phyloP scores from a whole-genome alignment of 2,329 filamentous ascomycete genomes.

The Hypoxylon sp. region DNA sequence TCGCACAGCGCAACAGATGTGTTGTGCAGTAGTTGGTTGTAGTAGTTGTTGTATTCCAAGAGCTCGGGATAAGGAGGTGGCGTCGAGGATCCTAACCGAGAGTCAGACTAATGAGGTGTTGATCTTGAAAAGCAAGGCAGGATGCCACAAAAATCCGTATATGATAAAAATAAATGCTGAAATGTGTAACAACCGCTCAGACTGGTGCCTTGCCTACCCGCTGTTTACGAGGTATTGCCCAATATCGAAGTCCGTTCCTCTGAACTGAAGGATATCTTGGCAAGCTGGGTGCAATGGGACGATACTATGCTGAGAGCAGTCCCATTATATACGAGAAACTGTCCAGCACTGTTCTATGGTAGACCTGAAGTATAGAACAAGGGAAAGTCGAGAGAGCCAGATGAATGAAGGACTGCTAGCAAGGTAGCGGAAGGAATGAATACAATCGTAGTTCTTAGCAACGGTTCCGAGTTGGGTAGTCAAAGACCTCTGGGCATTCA shows the following conservation, averaged over 20 bases:
- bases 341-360: conserved; percentile 1
- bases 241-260: conserved; percentile 3
- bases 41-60: conserved; percentile 14
- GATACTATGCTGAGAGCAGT: conserved; percentile 12
- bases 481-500: conserved; percentile 18
- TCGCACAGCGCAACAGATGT: conserved; percentile 10
- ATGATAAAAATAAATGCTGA: conserved; percentile 24
- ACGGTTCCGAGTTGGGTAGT: conserved; percentile 14
- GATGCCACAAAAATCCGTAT: conserved; percentile 30
- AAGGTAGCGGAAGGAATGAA: conserved; percentile 33
- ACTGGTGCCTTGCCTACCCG: conserved; percentile 9
- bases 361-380: conserved; percentile 14
- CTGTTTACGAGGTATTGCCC: conserved; percentile 12
- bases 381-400: background rate
- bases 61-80: conserved; percentile 19
- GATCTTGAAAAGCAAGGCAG: conserved; percentile 20
- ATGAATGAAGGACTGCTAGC: conserved; percentile 31
- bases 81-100: conserved; percentile 5
- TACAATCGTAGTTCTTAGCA: conserved; percentile 22
- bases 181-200: conserved; percentile 10
- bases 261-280: background rate
- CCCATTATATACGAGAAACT: conserved; percentile 15
- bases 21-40: conserved; percentile 18
- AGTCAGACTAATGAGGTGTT: background rate
- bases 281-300: conserved; percentile 6